Percentiles rank a stretch among this genome's conserved stretches.
These are phyloP conservation scores for Triticum aestivum DNA, from an alignment of 176 grass and related monocot genomes.

Conservation along the genomic window DNA sequence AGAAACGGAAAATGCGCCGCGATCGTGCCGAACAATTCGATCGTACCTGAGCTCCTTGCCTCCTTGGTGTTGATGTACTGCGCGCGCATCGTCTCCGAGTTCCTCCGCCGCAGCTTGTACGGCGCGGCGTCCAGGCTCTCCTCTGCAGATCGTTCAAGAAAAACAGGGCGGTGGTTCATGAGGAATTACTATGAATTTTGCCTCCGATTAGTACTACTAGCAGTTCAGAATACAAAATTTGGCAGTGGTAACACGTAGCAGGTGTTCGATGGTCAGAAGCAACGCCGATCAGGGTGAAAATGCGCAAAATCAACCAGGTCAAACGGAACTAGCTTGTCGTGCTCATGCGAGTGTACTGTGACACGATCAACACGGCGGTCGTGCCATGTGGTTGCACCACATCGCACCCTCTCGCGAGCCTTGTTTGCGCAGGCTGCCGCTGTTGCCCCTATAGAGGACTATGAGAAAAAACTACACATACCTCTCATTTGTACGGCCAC, in stretches of 20 bases:
- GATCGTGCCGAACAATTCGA: not conserved
- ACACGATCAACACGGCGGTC: too few relatives aligned
- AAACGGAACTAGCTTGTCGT: not conserved
- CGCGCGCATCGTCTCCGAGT: slow-evolving; percentile 83
- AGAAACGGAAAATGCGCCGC: not conserved
- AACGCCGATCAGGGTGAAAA: not conserved
- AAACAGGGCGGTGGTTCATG: not conserved
- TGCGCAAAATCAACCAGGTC: not conserved
- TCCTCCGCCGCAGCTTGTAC: slow-evolving; percentile 61
- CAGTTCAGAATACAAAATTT: not conserved
- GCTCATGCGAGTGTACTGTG: too few relatives aligned
- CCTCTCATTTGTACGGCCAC: too few relatives aligned
- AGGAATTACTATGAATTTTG: not conserved
- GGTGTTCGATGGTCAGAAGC: not conserved
- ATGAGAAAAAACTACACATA: too few relatives aligned
- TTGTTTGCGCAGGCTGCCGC: too few relatives aligned
- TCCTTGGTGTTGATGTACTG: slow-evolving; percentile 85
- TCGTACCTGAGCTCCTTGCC: slow-evolving; percentile 50
- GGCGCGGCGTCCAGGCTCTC: slow-evolving; percentile 45
- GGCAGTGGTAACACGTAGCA: not conserved
- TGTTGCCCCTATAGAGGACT: too few relatives aligned
- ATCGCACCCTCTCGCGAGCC: too few relatives aligned
- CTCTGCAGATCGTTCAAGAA: not conserved
- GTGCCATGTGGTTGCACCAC: too few relatives aligned
- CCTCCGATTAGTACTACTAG: too few relatives aligned